Conservation (phyloP, 2,329 filamentous ascomycete genomes). For the Fusarium liriodendri region DNA sequence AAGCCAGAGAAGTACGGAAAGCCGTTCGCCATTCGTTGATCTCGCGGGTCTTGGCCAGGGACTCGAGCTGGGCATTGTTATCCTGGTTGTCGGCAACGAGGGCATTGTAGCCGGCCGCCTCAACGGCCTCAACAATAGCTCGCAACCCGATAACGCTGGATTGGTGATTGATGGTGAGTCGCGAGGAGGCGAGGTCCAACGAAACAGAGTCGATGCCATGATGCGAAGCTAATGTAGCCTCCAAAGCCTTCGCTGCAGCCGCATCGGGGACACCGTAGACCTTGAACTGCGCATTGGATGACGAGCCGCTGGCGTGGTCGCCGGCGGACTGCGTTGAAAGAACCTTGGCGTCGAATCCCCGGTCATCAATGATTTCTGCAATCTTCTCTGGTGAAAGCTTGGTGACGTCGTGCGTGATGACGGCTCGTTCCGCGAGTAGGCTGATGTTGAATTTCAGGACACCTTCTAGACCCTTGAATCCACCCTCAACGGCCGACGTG, state of each 20-base stretch:
- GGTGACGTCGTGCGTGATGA: conserved; percentile 83
- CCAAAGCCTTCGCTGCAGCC: conserved; percentile 77
- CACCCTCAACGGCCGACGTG: conserved; percentile 88
- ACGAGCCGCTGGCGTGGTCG: conserved; percentile 63
- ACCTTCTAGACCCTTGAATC: conserved; percentile 81
- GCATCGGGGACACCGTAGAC: conserved; percentile 83
- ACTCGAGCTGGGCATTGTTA: conserved; percentile 96
- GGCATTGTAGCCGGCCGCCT: conserved; percentile 87
- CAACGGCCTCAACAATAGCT: conserved; percentile 83
- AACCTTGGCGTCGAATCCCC: conserved; percentile 88
- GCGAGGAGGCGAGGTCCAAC: conserved; percentile 78
- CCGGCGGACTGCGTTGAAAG: conserved; percentile 77
- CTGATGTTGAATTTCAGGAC: conserved; percentile 94
- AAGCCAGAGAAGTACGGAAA: conserved; percentile 80
- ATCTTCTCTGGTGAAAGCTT: conserved; percentile 80
- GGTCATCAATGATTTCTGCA: conserved; percentile 85
- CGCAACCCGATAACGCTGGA: conserved; percentile 81
- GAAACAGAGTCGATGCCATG: conserved; percentile 80
- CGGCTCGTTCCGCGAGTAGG: conserved; percentile 89
- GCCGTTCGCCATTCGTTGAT: conserved; percentile 92
- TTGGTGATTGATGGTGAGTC: conserved; percentile 79
- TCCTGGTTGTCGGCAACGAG: conserved; percentile 92
- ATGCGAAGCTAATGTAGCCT: conserved; percentile 72
- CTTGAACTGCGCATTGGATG: conserved; percentile 79
- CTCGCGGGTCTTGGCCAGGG: conserved; percentile 94